These are phyloP conservation scores for Berkeleyomyces basicola DNA, from an alignment of 2,329 filamentous ascomycete species.

Conservation along the genomic window DNA sequence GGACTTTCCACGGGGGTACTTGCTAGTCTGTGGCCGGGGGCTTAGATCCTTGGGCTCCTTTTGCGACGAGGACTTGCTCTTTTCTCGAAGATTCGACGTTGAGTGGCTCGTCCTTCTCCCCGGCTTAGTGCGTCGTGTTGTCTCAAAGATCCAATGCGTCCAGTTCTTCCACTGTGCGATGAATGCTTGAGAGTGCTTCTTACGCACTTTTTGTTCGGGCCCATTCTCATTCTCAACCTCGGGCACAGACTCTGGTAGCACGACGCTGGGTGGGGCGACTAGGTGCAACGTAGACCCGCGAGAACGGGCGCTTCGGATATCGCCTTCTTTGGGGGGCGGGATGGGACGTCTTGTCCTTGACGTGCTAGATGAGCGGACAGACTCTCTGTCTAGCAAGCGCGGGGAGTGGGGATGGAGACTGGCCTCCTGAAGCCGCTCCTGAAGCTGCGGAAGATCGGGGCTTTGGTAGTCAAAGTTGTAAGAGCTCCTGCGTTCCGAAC, in stretches of 20 bases:
- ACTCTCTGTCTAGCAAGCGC: slow-evolving; percentile 63
- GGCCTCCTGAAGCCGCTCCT: slow-evolving; percentile 32
- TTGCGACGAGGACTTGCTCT: slow-evolving; percentile 23
- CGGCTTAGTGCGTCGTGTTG: slow-evolving; percentile 34
- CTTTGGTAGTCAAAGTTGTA: slow-evolving; percentile 48
- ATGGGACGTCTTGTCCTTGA: slow-evolving; percentile 59
- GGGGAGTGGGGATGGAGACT: slow-evolving; percentile 33
- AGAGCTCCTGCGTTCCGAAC: slow-evolving; percentile 59
- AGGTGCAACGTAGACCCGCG: slow-evolving; percentile 76
- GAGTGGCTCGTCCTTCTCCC: slow-evolving; percentile 38
- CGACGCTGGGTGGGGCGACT: slow-evolving; percentile 48
- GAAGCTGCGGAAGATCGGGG: slow-evolving; percentile 61
- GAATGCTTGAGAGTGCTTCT: slow-evolving; percentile 41
- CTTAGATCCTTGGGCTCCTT: slow-evolving; percentile 30
- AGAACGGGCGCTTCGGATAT: slow-evolving; percentile 50
- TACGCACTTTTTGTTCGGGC: slow-evolving; percentile 31
- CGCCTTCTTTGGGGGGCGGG: slow-evolving; percentile 72
- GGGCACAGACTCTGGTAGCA: slow-evolving; percentile 19
- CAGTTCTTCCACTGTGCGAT: slow-evolving; percentile 46
- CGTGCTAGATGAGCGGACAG: slow-evolving; percentile 57
- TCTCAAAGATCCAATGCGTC: slow-evolving; percentile 47
- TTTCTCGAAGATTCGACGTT: slow-evolving; percentile 39
- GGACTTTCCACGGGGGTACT: slow-evolving; percentile 18
- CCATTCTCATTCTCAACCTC: slow-evolving; percentile 14
- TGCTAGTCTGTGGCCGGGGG: slow-evolving; percentile 43